phyloP scores from a whole-genome alignment of 208 protist genomes.

The Angomonas desouzai region DNA sequence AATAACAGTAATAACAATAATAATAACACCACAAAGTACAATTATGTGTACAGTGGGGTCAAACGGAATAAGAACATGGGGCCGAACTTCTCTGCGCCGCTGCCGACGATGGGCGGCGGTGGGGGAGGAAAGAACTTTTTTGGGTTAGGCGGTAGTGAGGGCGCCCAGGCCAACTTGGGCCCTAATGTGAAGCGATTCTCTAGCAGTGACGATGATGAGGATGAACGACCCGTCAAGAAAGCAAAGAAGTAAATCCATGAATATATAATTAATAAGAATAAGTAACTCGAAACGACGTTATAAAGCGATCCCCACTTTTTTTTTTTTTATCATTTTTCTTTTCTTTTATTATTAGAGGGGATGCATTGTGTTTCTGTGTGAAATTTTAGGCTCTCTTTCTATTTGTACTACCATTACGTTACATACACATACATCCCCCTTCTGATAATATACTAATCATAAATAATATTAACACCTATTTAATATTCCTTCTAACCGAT shows the following conservation, averaged over 20 bases:
- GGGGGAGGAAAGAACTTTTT: conserved; percentile 22
- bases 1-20: conserved; percentile 19
- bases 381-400: no score
- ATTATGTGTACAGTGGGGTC: background rate
- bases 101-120: background rate
- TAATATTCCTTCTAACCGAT: no score
- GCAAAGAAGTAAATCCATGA: conserved; percentile 42
- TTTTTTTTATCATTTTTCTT: no score
- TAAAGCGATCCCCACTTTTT: background rate
- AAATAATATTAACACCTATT: no score
- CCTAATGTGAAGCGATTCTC: conserved; percentile 19
- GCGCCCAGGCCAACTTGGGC: conserved; percentile 25
- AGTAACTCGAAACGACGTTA: no score
- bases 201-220: conserved; percentile 9
- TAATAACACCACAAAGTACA: conserved; percentile 10
- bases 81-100: background rate
- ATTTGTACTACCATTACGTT: no score
- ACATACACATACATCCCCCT: no score
- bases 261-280: no score
- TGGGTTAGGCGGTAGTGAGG: conserved; percentile 30
- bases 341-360: no score
- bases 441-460: no score
- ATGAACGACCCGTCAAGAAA: conserved; percentile 25
- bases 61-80: background rate
- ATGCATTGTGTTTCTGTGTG: no score